A percentile compares a stretch with the other conserved stretches of the same genome.
Conservation (phyloP, 345 rosid genomes). For the Heritiera littoralis region DNA sequence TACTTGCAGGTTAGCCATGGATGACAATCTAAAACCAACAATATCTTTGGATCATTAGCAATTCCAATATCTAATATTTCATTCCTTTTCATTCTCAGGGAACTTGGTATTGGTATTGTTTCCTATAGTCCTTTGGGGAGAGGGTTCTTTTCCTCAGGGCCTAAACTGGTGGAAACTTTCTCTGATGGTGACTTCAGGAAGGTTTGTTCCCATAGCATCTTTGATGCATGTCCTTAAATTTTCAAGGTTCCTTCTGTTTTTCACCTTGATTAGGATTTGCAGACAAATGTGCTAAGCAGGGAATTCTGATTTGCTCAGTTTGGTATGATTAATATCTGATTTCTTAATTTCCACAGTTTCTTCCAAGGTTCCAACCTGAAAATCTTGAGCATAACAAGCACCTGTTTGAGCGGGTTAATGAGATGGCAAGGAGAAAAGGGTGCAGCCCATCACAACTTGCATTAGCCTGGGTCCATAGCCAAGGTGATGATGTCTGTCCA, state of each 20-base stretch:
- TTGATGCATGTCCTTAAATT: not conserved
- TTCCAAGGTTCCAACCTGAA: slow-evolving; percentile 62
- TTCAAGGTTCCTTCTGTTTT: no score
- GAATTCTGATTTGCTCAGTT: no score
- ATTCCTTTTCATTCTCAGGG: slow-evolving; percentile 31
- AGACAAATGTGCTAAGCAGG: not conserved
- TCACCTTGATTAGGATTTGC: not conserved
- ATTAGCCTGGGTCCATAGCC: slow-evolving; percentile 57
- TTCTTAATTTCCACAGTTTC: slow-evolving; percentile 31
- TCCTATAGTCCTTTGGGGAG: slow-evolving; percentile 66
- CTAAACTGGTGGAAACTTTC: slow-evolving; percentile 46
- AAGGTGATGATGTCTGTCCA: slow-evolving; percentile 9
- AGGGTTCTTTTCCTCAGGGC: slow-evolving; percentile 60
- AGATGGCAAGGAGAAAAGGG: slow-evolving; percentile 46
- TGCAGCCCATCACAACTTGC: slow-evolving; percentile 71
- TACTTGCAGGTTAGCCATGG: slow-evolving; percentile 9
- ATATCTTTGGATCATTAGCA: not conserved
- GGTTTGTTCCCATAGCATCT: slow-evolving; percentile 29
- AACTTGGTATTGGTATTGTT: slow-evolving; percentile 74
- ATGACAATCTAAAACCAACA: not conserved
- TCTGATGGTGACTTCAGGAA: slow-evolving; percentile 39
- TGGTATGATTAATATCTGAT: no score
- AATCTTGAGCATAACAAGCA: slow-evolving; percentile 50
- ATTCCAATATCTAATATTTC: not conserved
- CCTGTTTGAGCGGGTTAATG: slow-evolving; percentile 44